Percentiles rank a stretch among this genome's conserved stretches.
Evolutionary conservation across 2,329 filamentous ascomycete genomes (phyloP).

Genomic region (Dryadomyces quercus-mongolicae): DNA sequence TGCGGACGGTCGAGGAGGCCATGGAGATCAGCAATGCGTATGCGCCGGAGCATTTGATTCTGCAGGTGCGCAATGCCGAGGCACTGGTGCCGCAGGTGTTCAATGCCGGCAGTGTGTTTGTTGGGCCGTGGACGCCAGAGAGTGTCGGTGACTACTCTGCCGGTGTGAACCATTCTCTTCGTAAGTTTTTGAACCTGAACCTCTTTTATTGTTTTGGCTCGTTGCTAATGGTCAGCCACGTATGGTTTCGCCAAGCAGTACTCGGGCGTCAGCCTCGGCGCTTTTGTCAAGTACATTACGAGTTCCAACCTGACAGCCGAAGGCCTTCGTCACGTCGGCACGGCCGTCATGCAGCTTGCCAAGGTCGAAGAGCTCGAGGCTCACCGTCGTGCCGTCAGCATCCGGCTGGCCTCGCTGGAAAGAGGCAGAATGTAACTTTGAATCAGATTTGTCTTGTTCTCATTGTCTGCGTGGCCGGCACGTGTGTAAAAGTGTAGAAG

Average conservation of each 20-base stretch:
- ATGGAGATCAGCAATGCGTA: conserved; percentile 84
- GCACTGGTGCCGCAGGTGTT: conserved; percentile 65
- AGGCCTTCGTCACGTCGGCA: conserved; percentile 73
- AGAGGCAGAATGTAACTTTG: background rate
- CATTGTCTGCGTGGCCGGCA: too few species aligned
- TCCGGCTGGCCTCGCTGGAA: conserved; percentile 42
- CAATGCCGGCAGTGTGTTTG: conserved; percentile 93
- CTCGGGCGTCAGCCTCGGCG: conserved; percentile 89
- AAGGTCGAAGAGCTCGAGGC: conserved; percentile 92
- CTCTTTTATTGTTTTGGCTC: background rate
- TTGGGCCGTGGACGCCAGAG: conserved; percentile 93
- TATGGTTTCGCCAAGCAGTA: conserved; percentile 99
- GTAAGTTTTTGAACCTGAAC: conserved; percentile 44
- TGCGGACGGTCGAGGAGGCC: conserved; percentile 58
- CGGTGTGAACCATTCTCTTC: conserved; percentile 92
- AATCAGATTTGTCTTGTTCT: too few species aligned
- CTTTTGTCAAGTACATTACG: conserved; percentile 97
- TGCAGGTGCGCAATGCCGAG: conserved; percentile 72
- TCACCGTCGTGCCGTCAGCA: conserved; percentile 79
- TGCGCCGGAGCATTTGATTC: conserved; percentile 89
- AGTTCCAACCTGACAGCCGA: conserved; percentile 80
- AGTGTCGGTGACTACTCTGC: conserved; percentile 97
- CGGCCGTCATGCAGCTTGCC: conserved; percentile 87
- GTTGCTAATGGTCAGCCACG: conserved; percentile 49
- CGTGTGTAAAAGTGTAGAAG: too few species aligned